Base-by-base conservation (phyloP, 805 yeast species). In the Pichia manshurica region DNA sequence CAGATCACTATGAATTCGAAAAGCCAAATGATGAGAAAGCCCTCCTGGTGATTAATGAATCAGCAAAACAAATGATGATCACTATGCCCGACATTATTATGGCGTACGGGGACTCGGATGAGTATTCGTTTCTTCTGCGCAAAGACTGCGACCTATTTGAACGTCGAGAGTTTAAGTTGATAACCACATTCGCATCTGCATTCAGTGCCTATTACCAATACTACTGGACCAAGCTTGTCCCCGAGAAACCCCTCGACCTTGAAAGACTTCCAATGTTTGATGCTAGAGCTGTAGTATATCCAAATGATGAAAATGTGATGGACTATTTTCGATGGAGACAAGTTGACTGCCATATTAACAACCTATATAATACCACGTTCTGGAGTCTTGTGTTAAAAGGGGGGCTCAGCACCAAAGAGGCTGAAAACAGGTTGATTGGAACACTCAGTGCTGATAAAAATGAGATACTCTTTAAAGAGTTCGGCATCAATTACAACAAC, bases 61-160 rank as follows among this genome's bases (percentile, higher is more conserved):
- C 96, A 3, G 98, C 98, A 0, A 56, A 62, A 50, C 74, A 77
- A 42, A 74, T 89, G 10, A 75, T 86, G 70, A 64, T 73, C 29
- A 72, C 75, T 34, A 77, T 87, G 36, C 78, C 84, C 8, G 98
- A 93, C 53, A 74, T 87, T 0, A 58, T 82, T 9, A 53, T 90
- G 62, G 96, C 96, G 0, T 93, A 84, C 61, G 99, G 99, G 0
- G 98, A 93, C 58, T 84, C 95, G 34, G 99, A 93, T 64, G 99
- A 93, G 67, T 93, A 85, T 62, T 83, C 91, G 13, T 91, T 91
- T 63, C 75, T 91, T 5, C 66, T 93, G 45, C 69, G 80, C 31
- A 77, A 74, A 39, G 71, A 71, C 29, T 80, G 93, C n/a, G 67
- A 67, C 1, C 63, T 91, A 50, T 91, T 84, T 59, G 96, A 90